Conservation (phyloP, 2,329 filamentous ascomycete species). For the Penicillium thymicola region DNA sequence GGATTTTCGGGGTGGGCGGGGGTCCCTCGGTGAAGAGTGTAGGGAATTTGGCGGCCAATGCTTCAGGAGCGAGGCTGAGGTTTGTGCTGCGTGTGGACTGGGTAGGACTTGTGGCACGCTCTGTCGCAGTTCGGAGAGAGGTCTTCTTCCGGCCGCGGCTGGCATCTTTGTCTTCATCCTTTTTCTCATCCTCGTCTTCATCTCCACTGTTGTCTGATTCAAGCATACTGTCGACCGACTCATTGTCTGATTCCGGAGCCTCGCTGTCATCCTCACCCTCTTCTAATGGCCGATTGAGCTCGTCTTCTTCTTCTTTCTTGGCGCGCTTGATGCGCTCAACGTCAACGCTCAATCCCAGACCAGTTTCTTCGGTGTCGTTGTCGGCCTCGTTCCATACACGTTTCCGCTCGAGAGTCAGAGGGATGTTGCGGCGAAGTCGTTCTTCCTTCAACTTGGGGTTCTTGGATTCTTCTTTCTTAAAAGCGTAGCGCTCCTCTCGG, state of each 20-base stretch:
- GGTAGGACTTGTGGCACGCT: slow-evolving; percentile 54
- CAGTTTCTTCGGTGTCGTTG: slow-evolving; percentile 45
- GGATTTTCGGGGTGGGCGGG: slow-evolving; percentile 70
- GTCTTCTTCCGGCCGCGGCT: slow-evolving; percentile 34
- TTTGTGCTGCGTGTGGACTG: slow-evolving; percentile 58
- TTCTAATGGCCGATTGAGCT: slow-evolving; percentile 37
- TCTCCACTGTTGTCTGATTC: slow-evolving; percentile 51
- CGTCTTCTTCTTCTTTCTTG: slow-evolving; percentile 46
- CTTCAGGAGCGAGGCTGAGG: slow-evolving; percentile 58
- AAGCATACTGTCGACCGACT: slow-evolving; percentile 75
- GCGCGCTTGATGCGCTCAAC: slow-evolving; percentile 49
- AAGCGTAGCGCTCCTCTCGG: slow-evolving; percentile 70
- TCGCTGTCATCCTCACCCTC: slow-evolving; percentile 47
- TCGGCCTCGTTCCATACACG: slow-evolving; percentile 82
- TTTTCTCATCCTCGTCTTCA: slow-evolving; percentile 46
- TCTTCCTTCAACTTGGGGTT: slow-evolving; percentile 72
- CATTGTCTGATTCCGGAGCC: slow-evolving; percentile 48
- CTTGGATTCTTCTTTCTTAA: slow-evolving; percentile 81
- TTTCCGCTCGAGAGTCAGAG: slow-evolving; percentile 79
- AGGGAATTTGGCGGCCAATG: slow-evolving; percentile 60
- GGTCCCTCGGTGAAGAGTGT: slow-evolving; percentile 53
- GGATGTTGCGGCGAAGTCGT: slow-evolving; percentile 73
- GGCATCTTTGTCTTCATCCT: slow-evolving; percentile 41
- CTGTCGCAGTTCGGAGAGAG: slow-evolving; percentile 38
- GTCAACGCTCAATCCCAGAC: slow-evolving; percentile 47